Conservation (phyloP, 768 basidiomycete genomes). For the Tricholomella constricta region DNA sequence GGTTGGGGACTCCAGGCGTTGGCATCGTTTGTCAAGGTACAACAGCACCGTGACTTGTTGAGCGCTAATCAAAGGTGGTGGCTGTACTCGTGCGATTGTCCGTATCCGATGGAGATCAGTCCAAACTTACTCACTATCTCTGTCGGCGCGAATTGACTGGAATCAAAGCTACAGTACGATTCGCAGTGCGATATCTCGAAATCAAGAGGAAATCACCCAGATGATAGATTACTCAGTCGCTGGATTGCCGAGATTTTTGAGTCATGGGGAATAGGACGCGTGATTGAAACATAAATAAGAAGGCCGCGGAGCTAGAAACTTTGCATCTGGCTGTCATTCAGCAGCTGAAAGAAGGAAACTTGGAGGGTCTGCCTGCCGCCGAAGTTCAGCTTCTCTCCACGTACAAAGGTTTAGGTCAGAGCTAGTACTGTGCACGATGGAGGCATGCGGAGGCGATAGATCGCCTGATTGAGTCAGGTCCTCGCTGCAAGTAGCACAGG, state of each 20-base stretch:
- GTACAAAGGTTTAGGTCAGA: background rate
- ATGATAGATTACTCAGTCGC: background rate
- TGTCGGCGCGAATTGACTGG: too few relatives aligned
- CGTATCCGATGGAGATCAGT: too few relatives aligned
- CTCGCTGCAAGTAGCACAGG: too few relatives aligned
- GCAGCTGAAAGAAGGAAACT: background rate
- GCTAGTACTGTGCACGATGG: background rate
- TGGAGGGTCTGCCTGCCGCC: background rate
- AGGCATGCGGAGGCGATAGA: background rate
- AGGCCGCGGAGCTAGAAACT: background rate
- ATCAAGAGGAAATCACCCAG: too few relatives aligned
- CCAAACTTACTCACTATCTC: too few relatives aligned
- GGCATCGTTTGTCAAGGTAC: too few relatives aligned
- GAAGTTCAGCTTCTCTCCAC: background rate
- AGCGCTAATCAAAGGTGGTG: background rate
- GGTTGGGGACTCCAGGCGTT: background rate
- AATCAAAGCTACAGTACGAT: too few relatives aligned
- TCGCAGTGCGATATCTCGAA: too few relatives aligned
- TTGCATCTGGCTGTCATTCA: background rate
- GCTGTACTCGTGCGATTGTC: too few relatives aligned
- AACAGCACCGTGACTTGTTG: too few relatives aligned
- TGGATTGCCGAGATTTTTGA: background rate
- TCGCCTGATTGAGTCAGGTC: too few relatives aligned
- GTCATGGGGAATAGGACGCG: background rate
- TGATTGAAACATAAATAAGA: slow-evolving; percentile 14